Evolutionary conservation across 176 grass and related monocot genomes (phyloP), one percentile per base, ranked within the genome.

Genomic region (Canna indica): DNA sequence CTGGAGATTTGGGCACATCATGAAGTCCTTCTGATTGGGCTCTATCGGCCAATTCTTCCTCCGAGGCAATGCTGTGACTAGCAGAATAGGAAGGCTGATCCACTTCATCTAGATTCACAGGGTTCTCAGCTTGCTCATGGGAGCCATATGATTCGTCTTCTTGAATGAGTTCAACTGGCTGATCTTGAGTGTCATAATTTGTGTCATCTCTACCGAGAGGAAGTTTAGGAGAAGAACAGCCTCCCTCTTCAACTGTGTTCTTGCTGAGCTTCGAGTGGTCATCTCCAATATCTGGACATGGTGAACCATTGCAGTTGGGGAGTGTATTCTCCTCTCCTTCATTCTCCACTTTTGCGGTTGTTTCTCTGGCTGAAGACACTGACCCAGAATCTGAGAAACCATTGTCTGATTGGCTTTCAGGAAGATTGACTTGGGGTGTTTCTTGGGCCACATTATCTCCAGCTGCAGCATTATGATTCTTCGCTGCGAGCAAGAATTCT

Each of bases 51-150:
- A 59, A 45, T 38, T 69, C 64, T n/a, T 59, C 64, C 20, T 46
- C 59, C 20, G 77, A 60, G 3, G 24, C 59, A 74, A 81, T 75
- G 69, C 85, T 85, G 29, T 20, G 50, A 30, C 70, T 75, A 22
- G 82, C 69, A 17, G 61, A 53, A 46, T 48, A 64, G 2, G 75
- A 38, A 12, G 72, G 14, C 36, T 63, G 53, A 22, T 53, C 46
- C 15, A 67, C 62, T 57, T 64, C 22, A 44, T 64, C 15, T 16
- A 12, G 26, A 52, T 59, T 42, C 25, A 41, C 29, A 25, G 24
- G 7, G 14, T 68, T 78, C 71, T 78, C 83, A 71, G 83, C 75
- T 58, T 85, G 82, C 68, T 89, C 82, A 44, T 44, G 2, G 41
- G 41, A 44, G 13, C 5, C 41, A 44, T 7, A 44, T 5, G 7